Percentiles rank a stretch among this genome's conserved stretches.
Conservation (phyloP, 2,329 filamentous ascomycete species). For the Pseudonectria buxi region DNA sequence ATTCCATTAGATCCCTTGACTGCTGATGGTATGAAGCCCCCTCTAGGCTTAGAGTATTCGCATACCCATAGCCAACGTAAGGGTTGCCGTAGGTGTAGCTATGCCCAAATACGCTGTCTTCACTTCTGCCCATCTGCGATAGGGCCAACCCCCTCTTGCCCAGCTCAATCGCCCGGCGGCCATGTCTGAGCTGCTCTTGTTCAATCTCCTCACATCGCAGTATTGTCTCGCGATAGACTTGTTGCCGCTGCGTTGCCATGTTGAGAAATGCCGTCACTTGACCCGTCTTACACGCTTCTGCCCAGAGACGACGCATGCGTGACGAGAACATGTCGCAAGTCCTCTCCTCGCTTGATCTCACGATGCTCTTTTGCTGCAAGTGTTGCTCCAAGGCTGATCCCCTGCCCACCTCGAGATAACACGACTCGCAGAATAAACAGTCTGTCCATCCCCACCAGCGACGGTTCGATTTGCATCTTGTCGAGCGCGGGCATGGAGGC, state of each 20-base stretch:
- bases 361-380: slow-evolving; percentile 22
- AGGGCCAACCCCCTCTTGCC: slow-evolving; percentile 21
- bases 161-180: slow-evolving; percentile 19
- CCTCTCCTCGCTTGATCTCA: slow-evolving; percentile 7
- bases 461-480: slow-evolving; percentile 6
- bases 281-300: slow-evolving; percentile 19
- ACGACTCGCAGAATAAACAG: slow-evolving; percentile 31
- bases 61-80: slow-evolving; percentile 25
- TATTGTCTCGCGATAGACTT: slow-evolving; percentile 28
- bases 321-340: slow-evolving; percentile 33
- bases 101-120: slow-evolving; percentile 11
- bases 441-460: slow-evolving; percentile 32
- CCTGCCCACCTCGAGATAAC: slow-evolving; percentile 27
- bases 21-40: slow-evolving; percentile 27
- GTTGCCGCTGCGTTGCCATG: slow-evolving; percentile 18
- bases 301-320: slow-evolving; percentile 30
- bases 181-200: slow-evolving; percentile 16
- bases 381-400: slow-evolving; percentile 19
- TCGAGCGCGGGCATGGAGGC: slow-evolving; percentile 17
- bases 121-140: slow-evolving; percentile 14
- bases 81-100: slow-evolving; percentile 23
- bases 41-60: slow-evolving; percentile 22
- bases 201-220: slow-evolving; percentile 19
- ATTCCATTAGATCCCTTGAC: slow-evolving; percentile 14
- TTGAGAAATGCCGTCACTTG: slow-evolving; percentile 21